Percentiles rank a stretch among this genome's conserved stretches.
Conservation (phyloP, 768 basidiomycete genomes). For the Suillus subluteus region DNA sequence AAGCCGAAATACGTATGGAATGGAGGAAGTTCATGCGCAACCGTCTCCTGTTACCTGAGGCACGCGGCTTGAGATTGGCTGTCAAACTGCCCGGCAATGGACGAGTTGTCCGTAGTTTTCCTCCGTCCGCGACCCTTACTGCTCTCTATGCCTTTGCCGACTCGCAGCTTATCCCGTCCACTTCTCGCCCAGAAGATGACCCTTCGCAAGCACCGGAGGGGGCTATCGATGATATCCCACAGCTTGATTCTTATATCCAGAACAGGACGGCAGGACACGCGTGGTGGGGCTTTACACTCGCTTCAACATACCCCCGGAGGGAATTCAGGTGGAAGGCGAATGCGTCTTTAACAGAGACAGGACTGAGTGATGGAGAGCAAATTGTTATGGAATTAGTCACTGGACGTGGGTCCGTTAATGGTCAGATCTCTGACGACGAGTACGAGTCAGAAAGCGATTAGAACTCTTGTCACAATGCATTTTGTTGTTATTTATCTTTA, state of each 20-base stretch:
- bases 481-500: constrained; percentile 7
- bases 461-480: neutral
- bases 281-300: constrained; percentile 79
- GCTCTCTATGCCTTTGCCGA: constrained; percentile 78
- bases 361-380: constrained; percentile 61
- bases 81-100: constrained; percentile 59
- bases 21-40: constrained; percentile 68
- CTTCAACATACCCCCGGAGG: constrained; percentile 68
- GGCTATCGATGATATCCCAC: constrained; percentile 33
- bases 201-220: constrained; percentile 45
- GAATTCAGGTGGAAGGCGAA: constrained; percentile 56
- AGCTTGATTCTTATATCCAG: constrained; percentile 41
- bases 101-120: constrained; percentile 63
- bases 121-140: constrained; percentile 51
- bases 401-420: constrained; percentile 15
- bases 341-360: constrained; percentile 46
- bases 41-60: constrained; percentile 43
- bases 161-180: constrained; percentile 52
- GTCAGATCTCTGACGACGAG: constrained; percentile 51
- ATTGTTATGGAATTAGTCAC: constrained; percentile 60
- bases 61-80: constrained; percentile 46
- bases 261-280: constrained; percentile 31
- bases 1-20: constrained; percentile 43
- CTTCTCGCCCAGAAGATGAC: constrained; percentile 42
- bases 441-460: constrained; percentile 57